These are phyloP conservation scores for Ajuga reptans DNA, from an alignment of 305 asterid genomes.

Conservation along the genomic window DNA sequence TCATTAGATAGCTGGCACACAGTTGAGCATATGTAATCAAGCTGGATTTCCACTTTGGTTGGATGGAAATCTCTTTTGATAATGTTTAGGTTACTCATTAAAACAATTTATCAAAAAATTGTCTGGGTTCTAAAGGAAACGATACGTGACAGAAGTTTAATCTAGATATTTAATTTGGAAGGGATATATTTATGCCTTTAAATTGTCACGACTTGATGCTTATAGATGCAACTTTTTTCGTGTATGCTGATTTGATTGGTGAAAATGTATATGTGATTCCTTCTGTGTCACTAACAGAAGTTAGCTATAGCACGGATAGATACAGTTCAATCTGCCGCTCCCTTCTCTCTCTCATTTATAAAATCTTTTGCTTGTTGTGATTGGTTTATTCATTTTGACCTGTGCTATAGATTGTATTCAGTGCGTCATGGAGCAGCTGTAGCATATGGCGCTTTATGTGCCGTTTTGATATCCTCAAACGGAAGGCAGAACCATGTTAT, in stretches of 20 bases:
- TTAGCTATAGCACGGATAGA: not conserved
- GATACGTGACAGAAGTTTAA: not conserved
- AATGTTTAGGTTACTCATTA: not conserved
- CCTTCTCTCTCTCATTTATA: too few relatives aligned
- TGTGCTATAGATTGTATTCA: conserved; percentile 55
- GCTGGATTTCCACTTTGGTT: conserved; percentile 12
- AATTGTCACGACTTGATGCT: not conserved
- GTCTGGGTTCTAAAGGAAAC: conserved; percentile 3
- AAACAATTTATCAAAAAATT: not conserved
- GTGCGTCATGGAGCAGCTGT: conserved; percentile 90
- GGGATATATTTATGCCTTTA: not conserved
- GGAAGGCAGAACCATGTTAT: conserved; percentile 84
- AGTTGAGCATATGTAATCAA: not conserved
- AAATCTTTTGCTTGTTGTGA: conserved; percentile 8
- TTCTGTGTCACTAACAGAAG: not conserved
- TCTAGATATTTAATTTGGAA: not conserved
- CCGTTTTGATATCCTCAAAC: conserved; percentile 54
- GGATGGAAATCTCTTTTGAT: not conserved
- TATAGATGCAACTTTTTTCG: not conserved
- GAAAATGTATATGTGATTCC: not conserved
- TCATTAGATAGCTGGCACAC: not conserved
- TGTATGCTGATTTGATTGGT: not conserved
- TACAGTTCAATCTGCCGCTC: not conserved
- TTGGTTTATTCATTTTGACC: conserved; percentile 16
- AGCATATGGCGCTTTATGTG: conserved; percentile 85